Base-by-base conservation (phyloP, 2,329 filamentous ascomycete species). In the Colletotrichum spinosum region DNA sequence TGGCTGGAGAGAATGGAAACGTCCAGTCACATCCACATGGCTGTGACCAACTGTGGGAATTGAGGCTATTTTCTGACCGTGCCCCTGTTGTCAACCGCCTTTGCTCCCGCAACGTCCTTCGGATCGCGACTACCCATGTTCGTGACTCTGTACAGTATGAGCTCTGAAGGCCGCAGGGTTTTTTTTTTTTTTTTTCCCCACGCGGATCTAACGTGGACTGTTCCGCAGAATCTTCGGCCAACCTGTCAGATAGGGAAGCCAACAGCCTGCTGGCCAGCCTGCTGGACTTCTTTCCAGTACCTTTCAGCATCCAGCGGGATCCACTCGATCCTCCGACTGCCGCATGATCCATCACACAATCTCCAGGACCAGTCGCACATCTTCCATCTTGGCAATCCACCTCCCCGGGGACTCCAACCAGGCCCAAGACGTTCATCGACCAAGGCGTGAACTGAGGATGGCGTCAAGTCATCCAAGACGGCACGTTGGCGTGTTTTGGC, bases 401-500 rank as follows among this genome's bases (percentile, higher is more conserved):
- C 17, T 49, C 34, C 44, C 42, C 39, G 37, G 42, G 15, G 17
- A 34, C 42, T 45, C 55, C 17, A 44, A 48, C 25, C 56, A 39
- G 37, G 9, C 37, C 46, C 45, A 38, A 39, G 15, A 55, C 37
- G 17, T 41, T 35, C 25, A 25, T 25, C 25, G 35, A 45, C 57
- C 39, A 60, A 49, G 49, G 46, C 15, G 37, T 38, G 11, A 15
- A 49, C 48, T 53, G 56, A 51, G 46, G 52, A 62, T 62, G 62
- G 58, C 58, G 38, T 56, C 58, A 61, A 61, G 39, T 56, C 58
- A 48, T 52, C 46, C 12, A 65, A 56, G 35, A 37, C 35, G 37
- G n/a, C 39, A 44, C 41, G 33, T 46, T 44, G 45, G 57, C 62
- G 52, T 65, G 58, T 62, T 65, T 56, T 60, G 58, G 39, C 52